phyloP scores from a whole-genome alignment of 1,284 basidiomycete genomes.

The Irpex sp. region DNA sequence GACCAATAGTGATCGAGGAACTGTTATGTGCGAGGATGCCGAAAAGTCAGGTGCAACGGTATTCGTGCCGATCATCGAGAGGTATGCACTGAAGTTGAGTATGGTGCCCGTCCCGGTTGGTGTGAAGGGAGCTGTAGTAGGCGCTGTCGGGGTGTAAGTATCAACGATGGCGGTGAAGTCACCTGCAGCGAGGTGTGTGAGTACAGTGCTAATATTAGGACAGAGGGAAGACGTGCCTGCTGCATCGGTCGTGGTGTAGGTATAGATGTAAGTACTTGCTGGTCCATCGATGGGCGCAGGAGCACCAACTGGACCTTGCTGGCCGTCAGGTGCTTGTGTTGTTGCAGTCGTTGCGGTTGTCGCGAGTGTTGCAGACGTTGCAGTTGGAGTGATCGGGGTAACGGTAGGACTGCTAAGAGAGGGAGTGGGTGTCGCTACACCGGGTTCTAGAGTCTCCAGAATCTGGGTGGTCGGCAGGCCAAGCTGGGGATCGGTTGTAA shows the following conservation, averaged over 20 bases:
- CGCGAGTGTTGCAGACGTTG: constrained; percentile 15
- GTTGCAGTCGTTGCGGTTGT: constrained; percentile 21
- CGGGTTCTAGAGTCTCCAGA: constrained; percentile 33
- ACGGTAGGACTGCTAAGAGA: constrained; percentile 10
- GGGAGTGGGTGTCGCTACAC: neutral
- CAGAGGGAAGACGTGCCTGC: constrained; percentile 32
- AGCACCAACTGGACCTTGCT: constrained; percentile 57
- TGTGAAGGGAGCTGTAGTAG: constrained; percentile 33
- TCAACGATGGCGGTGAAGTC: constrained; percentile 40
- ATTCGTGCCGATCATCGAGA: constrained; percentile 39
- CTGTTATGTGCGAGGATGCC: neutral
- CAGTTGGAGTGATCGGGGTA: constrained; percentile 16
- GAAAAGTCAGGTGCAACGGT: constrained; percentile 23
- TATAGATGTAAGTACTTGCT: constrained; percentile 48
- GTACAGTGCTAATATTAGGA: neutral
- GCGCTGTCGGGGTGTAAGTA: constrained; percentile 56
- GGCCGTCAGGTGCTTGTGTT: constrained; percentile 21
- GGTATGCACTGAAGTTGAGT: constrained; percentile 50
- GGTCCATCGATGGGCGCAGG: constrained; percentile 38
- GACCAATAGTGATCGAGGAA: neutral
- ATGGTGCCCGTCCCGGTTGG: constrained; percentile 46
- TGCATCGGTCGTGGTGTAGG: constrained; percentile 59
- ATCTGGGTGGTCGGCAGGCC: constrained; percentile 42
- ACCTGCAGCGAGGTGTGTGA: constrained; percentile 14
- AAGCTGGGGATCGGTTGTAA: constrained; percentile 37